These are phyloP conservation scores for Aegilops sharonensis DNA, from an alignment of 176 grass and related monocot species.

Conservation along the genomic window DNA sequence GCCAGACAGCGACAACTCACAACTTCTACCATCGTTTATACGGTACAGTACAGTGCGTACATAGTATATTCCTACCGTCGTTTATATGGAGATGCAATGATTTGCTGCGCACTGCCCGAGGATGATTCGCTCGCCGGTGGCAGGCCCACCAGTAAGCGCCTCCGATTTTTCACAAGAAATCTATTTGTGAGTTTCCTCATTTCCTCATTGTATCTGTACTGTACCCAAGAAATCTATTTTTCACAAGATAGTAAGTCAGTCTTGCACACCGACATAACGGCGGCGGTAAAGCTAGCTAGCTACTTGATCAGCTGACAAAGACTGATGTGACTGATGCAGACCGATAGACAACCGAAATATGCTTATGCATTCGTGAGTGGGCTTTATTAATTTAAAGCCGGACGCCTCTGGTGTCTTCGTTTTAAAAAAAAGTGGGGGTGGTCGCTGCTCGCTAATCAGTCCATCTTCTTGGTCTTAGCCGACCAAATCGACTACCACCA, in stretches of 20 bases:
- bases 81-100: not conserved
- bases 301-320: not conserved
- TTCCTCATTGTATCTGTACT: too few species aligned
- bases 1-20: not conserved
- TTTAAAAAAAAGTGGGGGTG: too few species aligned
- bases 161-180: not conserved
- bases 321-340: not conserved
- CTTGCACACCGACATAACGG: slow-evolving; percentile 50
- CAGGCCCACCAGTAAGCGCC: not conserved
- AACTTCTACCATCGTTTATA: too few species aligned
- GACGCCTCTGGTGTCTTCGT: too few species aligned
- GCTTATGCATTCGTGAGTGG: not conserved
- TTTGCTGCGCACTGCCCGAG: not conserved
- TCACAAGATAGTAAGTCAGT: not conserved
- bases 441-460: not conserved
- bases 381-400: too few species aligned
- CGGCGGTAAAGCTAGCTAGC: slow-evolving; percentile 28
- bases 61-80: too few species aligned
- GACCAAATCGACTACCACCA: slow-evolving; percentile 48
- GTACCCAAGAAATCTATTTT: too few species aligned
- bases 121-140: not conserved
- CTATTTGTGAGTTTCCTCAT: not conserved
- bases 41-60: too few species aligned
- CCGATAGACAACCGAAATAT: not conserved
- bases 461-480: not conserved